Base-by-base conservation (phyloP, 805 yeast species). In the Candida loeiensis region DNA sequence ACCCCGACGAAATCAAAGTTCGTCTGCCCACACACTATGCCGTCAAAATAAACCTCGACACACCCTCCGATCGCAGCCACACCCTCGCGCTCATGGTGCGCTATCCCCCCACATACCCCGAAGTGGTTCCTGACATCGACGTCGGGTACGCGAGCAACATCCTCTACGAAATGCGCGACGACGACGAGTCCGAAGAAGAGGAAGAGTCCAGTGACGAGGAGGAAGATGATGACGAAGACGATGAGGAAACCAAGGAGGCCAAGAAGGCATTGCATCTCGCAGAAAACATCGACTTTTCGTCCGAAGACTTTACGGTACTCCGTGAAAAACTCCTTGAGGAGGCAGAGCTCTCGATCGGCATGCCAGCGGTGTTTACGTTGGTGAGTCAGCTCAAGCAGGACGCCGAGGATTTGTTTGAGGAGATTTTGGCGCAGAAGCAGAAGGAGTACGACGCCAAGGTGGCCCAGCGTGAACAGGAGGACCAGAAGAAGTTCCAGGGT, bases 401-500 rank as follows among this genome's bases (percentile, higher is more conserved):
- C 43, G 91, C 87, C 11, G 99, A 93, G 52, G 62, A 61, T 17
- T 54, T 77, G 47, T 85, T 87, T 53, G 76, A 72, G 20, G 62
- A 69, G n/a, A 80, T 82, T 48, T 67, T 85, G 34, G 65, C 69
- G 12, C 52, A 48, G 4, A 70, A 66, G 26, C 90, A 86, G 52
- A 71, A 72, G 40, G 61, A 63, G 46, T 74, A 80, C 49, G 88
- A 86, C 46, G 67, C 71, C 37, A 75, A 73, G 46, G 63, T 84
- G 14, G 65, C 72, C 37, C 80, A 71, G 16, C 79, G 78, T 47
- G 98, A 93, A 58, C 73, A 70, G 51, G 82, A 82, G 59, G 96
- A 89, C 57, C 95, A 88, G 58, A 82, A 82, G 59, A 93, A 93
- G 62, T 91, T 91, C 63, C 70, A 73, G 29, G 99, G 99, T 25